These are phyloP conservation scores for Aristolochia californica DNA, from an alignment of 164 flowering plant species.

Conservation along the genomic window DNA sequence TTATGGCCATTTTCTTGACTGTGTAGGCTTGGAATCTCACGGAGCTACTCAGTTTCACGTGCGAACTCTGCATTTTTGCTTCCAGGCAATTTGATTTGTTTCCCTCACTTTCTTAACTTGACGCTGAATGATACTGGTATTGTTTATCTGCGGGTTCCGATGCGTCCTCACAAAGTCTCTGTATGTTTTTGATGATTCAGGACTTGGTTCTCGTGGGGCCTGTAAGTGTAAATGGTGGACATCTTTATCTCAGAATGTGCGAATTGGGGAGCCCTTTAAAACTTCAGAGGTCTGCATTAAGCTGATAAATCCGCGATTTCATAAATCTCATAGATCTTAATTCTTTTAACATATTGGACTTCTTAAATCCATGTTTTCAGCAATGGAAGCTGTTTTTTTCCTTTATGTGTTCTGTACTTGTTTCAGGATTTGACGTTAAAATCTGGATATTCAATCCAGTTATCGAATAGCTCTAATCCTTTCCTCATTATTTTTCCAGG, in stretches of 20 bases:
- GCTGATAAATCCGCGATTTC: background rate
- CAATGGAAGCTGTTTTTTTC: too few relatives aligned
- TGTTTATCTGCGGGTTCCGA: background rate
- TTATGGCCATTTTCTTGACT: background rate
- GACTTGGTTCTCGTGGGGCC: slow-evolving; percentile 11
- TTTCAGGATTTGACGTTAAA: background rate
- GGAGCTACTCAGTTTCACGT: too few relatives aligned
- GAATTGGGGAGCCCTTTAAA: slow-evolving; percentile 20
- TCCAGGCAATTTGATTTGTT: background rate
- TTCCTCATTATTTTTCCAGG: too few relatives aligned
- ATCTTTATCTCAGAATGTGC: slow-evolving; percentile 19
- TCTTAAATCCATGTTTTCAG: background rate
- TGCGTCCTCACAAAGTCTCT: too few relatives aligned
- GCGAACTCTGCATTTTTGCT: slow-evolving; percentile 7
- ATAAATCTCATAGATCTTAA: background rate
- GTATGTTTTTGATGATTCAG: slow-evolving; percentile 7
- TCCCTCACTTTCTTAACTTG: slow-evolving; percentile 10
- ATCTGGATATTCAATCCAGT: background rate
- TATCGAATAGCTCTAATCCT: background rate
- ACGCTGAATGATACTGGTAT: too few relatives aligned
- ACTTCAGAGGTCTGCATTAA: slow-evolving; percentile 29
- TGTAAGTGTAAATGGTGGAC: slow-evolving; percentile 16
- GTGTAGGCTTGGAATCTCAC: slow-evolving; percentile 16
- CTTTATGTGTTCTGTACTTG: background rate
- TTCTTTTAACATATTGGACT: background rate